phyloP scores from a whole-genome alignment of 2,329 filamentous ascomycete genomes.

The Talaromyces amestolkiae region DNA sequence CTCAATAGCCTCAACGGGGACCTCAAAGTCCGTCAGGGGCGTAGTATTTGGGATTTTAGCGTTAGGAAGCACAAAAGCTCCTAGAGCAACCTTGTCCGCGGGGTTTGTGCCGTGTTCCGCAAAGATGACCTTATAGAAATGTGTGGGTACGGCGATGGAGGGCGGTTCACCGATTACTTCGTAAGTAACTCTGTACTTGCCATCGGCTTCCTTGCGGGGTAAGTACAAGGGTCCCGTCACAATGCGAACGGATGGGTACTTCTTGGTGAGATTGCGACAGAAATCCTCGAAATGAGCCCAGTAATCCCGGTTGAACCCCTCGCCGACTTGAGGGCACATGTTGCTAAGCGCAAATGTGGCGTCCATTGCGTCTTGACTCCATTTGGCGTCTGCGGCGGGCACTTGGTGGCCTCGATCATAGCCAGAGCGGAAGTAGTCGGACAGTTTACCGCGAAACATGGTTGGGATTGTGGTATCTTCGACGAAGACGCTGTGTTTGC shows the following conservation, averaged over 20 bases:
- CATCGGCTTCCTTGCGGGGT: conserved; percentile 79
- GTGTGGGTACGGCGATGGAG: conserved; percentile 91
- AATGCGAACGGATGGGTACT: conserved; percentile 83
- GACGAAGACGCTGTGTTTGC: conserved; percentile 76
- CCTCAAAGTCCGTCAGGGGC: conserved; percentile 87
- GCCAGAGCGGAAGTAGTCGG: conserved; percentile 91
- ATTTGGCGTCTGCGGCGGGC: conserved; percentile 92
- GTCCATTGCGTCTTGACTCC: conserved; percentile 92
- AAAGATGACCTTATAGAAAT: conserved; percentile 99
- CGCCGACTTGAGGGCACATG: conserved; percentile 97
- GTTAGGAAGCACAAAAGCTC: conserved; percentile 94
- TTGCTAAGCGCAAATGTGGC: conserved; percentile 90
- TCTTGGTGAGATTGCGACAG: conserved; percentile 74
- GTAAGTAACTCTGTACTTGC: conserved; percentile 93
- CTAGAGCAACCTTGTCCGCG: conserved; percentile 75
- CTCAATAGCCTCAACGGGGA: conserved; percentile 89
- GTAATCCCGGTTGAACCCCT: conserved; percentile 98
- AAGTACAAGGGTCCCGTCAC: conserved; percentile 94
- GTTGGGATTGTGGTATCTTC: conserved; percentile 79
- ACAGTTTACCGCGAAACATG: conserved; percentile 83
- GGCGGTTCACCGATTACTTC: conserved; percentile 94
- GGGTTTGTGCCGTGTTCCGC: conserved; percentile 73
- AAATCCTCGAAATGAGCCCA: conserved; percentile 99
- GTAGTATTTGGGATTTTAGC: conserved; percentile 83
- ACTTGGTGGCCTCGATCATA: conserved; percentile 98